Evolutionary conservation across 2,329 filamentous ascomycete species (phyloP).

Genomic region (Cytospora piceae): DNA sequence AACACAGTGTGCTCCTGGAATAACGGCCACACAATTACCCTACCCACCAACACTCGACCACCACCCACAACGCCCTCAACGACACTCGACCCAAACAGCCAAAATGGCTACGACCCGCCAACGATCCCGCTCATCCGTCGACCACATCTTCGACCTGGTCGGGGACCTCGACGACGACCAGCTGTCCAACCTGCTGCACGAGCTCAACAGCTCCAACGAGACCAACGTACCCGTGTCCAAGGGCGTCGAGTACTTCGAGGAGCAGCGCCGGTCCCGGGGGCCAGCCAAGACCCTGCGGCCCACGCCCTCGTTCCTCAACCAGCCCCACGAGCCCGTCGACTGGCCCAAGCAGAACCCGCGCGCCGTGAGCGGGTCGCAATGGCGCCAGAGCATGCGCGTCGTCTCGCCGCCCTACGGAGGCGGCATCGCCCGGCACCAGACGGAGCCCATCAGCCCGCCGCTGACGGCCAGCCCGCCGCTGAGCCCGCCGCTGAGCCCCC

Average conservation of each 20-base stretch:
- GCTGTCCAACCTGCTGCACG: conserved; percentile 36
- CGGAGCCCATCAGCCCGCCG: conserved; percentile 26
- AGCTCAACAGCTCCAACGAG: conserved; percentile 36
- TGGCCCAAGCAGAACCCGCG: conserved; percentile 30
- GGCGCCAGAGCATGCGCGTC: conserved; percentile 30
- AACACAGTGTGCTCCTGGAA: no score
- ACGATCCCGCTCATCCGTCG: conserved; percentile 37
- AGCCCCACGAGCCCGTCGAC: conserved; percentile 28
- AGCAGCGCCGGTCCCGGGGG: conserved; percentile 17
- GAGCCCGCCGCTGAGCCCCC: conserved; percentile 27
- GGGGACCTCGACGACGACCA: conserved; percentile 37
- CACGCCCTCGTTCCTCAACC: conserved; percentile 29
- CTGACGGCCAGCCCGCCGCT: conserved; percentile 25
- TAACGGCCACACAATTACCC: no score
- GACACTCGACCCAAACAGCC: not conserved
- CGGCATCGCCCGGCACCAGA: conserved; percentile 20
- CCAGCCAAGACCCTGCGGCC: conserved; percentile 20
- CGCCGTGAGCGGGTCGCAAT: conserved; percentile 28
- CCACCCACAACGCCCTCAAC: not conserved
- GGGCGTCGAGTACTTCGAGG: conserved; percentile 37
- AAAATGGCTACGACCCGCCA: conserved; percentile 33
- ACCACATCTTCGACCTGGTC: conserved; percentile 38
- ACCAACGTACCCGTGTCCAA: conserved; percentile 37
- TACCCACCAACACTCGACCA: not conserved
- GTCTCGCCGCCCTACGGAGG: conserved; percentile 26